Percentiles rank a stretch among this genome's conserved stretches.
These are phyloP conservation scores for Hemileia vastatrix DNA, from an alignment of 1,284 basidiomycete genomes.

Conservation along the genomic window DNA sequence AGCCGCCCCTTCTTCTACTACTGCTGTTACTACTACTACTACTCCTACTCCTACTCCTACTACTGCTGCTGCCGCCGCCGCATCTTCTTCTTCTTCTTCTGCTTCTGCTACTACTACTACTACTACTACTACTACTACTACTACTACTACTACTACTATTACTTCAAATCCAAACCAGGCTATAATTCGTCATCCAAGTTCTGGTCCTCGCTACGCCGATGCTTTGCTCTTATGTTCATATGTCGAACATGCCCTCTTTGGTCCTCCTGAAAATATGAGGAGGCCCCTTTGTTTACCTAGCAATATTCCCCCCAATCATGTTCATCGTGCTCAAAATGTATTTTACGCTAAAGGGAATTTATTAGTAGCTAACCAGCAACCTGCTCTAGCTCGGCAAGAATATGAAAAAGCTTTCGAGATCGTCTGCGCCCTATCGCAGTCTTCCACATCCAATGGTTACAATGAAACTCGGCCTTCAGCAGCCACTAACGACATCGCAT, in stretches of 20 bases:
- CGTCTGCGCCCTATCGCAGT: conserved; percentile 21
- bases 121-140: background rate
- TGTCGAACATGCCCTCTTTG: conserved; percentile 20
- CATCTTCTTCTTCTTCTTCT: no score
- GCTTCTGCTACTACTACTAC: background rate
- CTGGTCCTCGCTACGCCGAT: conserved; percentile 43
- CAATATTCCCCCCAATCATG: conserved; percentile 42
- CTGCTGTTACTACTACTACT: background rate
- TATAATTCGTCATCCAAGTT: conserved; percentile 45
- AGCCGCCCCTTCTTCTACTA: conserved; percentile 4
- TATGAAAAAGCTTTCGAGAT: conserved; percentile 45
- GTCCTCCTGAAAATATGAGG: conserved; percentile 14
- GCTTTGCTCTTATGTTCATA: conserved; percentile 26
- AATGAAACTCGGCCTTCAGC: conserved; percentile 10
- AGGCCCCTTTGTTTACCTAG: conserved; percentile 31
- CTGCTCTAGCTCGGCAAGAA: conserved; percentile 41
- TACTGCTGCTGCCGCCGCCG: background rate
- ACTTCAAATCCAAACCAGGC: conserved; percentile 27
- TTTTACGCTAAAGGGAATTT: conserved; percentile 49
- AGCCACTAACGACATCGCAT: conserved; percentile 32
- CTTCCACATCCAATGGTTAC: no score
- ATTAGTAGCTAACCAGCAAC: conserved; percentile 38
- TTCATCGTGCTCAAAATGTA: conserved; percentile 48
- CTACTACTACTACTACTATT: background rate
- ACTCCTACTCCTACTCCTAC: background rate